phyloP scores from a whole-genome alignment of 352 stramenopile genomes.

The Globisporangium cystogenes region DNA sequence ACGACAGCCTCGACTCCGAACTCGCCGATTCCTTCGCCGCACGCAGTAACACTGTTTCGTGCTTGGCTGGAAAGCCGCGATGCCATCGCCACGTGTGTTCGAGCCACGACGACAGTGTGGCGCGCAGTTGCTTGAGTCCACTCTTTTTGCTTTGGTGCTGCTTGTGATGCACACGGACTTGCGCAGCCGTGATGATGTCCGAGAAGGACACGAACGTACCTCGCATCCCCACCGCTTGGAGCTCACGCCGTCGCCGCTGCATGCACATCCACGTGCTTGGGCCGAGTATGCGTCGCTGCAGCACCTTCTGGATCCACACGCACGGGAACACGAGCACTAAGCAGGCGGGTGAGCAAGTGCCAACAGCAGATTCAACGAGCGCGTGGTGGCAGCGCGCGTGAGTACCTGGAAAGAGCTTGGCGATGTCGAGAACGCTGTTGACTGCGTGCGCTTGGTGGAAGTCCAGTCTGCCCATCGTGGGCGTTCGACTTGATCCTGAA shows the following conservation, averaged over 20 bases:
- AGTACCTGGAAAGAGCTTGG: slow-evolving; percentile 50
- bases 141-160: neutral
- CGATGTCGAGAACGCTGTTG: slow-evolving; percentile 26
- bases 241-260: slow-evolving; percentile 24
- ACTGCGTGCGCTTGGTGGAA: slow-evolving; percentile 28
- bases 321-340: slow-evolving; percentile 54
- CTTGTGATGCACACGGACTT: slow-evolving; percentile 17
- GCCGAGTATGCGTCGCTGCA: slow-evolving; percentile 40
- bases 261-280: slow-evolving; percentile 40
- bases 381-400: neutral
- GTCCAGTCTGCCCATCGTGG: neutral
- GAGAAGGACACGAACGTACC: slow-evolving; percentile 25
- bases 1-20: slow-evolving; percentile 2
- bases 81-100: neutral
- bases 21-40: neutral
- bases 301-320: slow-evolving; percentile 47
- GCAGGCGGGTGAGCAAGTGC: neutral
- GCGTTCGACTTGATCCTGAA: neutral
- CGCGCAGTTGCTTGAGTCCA: neutral
- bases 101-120: neutral
- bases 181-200: slow-evolving; percentile 32
- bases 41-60: neutral
- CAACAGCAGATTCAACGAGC: neutral
- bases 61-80: slow-evolving; percentile 8
- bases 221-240: slow-evolving; percentile 19